Base-by-base conservation (phyloP, 805 yeast genomes). In the Nakazawaea populi region DNA sequence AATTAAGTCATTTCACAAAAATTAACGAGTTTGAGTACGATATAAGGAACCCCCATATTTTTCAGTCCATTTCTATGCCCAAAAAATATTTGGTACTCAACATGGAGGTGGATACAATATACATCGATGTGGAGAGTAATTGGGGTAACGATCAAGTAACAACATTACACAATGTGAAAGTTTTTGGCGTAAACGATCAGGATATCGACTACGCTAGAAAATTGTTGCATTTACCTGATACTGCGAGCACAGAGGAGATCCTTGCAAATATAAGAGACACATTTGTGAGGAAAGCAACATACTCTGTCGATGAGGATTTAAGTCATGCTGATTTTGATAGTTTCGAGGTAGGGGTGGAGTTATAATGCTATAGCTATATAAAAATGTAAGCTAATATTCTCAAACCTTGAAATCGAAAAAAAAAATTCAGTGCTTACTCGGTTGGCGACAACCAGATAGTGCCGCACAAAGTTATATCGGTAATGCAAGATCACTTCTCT, bases 131-230 rank as follows among this genome's bases (percentile, higher is more conserved):
- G 5, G 51, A 53, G 18, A 30, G 46, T 24, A 53, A 53, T 34
- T 53, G 55, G 55, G 55, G 55, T 11, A 45, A 53, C 36, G 46
- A 46, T 3, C 31, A 32, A 28, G 12, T 46, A 12, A 51, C 49
- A 10, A 44, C 42, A n/a, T 39, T 53, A 30, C 47, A 53, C 18
- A 44, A 44, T 27, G 11, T 53, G 12, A 44, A 50, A 45, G 51
- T 47, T 4, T 53, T 53, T 42, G 55, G 55, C 4, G 39, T 51
- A 14, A 41, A 44, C 31, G 31, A 34, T n/a, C 37, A 41, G 18
- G 46, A 52, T 32, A 27, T 49, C 18, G 36, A 35, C 12, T 31
- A 14, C 28, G 44, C 49, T 3, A 53, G 42, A 36, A 39, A 32
- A n/a, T 30, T 46, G 29, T 39, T 46, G 29, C n/a, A 32, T 14